These are phyloP conservation scores for Apiospora hydei DNA, from an alignment of 2,329 filamentous ascomycete species.

Conservation along the genomic window DNA sequence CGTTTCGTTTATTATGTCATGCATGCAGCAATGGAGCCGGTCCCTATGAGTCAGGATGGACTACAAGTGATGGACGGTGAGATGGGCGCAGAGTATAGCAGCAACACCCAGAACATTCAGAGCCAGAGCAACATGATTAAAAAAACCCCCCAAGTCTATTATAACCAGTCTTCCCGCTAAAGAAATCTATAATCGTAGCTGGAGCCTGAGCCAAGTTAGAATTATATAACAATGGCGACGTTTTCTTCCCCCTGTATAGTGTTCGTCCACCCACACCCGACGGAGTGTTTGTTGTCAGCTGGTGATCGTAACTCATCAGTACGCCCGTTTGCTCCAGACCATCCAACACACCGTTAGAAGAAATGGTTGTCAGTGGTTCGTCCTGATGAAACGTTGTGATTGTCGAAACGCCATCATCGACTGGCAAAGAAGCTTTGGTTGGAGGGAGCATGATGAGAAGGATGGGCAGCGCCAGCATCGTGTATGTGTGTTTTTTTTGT, in stretches of 20 bases:
- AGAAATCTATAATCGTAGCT: conserved; percentile 16
- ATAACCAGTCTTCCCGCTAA: conserved; percentile 13
- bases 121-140: neutral
- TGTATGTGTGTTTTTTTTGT: neutral
- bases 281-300: neutral
- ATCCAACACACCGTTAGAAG: neutral
- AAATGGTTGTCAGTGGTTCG: neutral
- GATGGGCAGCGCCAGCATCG: conserved; percentile 14
- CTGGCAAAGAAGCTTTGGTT: conserved; percentile 2
- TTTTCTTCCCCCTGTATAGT: conserved; percentile 5
- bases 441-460: neutral
- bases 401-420: conserved; percentile 9
- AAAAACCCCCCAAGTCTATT: conserved; percentile 14
- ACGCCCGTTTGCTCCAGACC: neutral
- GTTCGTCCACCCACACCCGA: neutral
- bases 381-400: conserved; percentile 1
- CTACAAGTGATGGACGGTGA: neutral
- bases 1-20: neutral
- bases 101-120: neutral
- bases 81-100: neutral
- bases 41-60: neutral
- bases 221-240: conserved; percentile 19
- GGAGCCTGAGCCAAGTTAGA: conserved; percentile 15
- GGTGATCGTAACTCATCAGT: conserved; percentile 4
- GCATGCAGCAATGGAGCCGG: neutral